phyloP scores from a whole-genome alignment of 1,139 yeast genomes.

The Pneumocystis sp. region DNA sequence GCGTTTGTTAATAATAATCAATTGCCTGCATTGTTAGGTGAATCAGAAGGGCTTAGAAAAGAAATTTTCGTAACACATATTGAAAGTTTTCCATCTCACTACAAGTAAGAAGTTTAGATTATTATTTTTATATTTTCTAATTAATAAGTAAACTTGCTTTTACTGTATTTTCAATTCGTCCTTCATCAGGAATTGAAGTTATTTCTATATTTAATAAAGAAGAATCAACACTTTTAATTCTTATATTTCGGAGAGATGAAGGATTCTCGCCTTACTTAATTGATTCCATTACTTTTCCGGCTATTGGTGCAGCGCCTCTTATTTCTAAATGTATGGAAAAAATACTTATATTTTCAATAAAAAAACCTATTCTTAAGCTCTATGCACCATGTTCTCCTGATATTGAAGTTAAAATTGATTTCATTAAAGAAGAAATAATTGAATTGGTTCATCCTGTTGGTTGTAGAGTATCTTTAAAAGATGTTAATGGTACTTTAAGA shows the following conservation, averaged over 20 bases:
- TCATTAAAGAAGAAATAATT: neutral
- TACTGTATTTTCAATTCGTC: conserved; percentile 1
- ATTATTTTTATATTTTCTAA: conserved; percentile 1
- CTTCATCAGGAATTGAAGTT: conserved; percentile 4
- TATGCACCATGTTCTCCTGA: conserved; percentile 6
- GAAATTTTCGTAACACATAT: conserved; percentile 9
- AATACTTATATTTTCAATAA: neutral
- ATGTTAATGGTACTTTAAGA: conserved; percentile 1
- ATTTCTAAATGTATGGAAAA: neutral
- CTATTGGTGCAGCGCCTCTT: neutral
- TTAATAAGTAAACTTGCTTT: neutral
- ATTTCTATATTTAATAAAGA: neutral
- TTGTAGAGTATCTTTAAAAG: neutral
- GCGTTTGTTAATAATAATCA: neutral
- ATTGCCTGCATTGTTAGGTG: neutral
- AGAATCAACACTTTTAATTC: neutral
- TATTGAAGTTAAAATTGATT: conserved; percentile 4
- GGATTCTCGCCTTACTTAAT: neutral
- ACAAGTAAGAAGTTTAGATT: conserved; percentile 2
- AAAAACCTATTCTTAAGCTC: conserved; percentile 1
- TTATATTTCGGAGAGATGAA: neutral
- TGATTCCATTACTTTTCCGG: neutral
- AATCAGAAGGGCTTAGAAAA: neutral
- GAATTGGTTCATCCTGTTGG: neutral
- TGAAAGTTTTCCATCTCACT: neutral